These are phyloP conservation scores for Aphanomyces stellatus DNA, from an alignment of 352 stramenopile genomes.

Conservation along the genomic window DNA sequence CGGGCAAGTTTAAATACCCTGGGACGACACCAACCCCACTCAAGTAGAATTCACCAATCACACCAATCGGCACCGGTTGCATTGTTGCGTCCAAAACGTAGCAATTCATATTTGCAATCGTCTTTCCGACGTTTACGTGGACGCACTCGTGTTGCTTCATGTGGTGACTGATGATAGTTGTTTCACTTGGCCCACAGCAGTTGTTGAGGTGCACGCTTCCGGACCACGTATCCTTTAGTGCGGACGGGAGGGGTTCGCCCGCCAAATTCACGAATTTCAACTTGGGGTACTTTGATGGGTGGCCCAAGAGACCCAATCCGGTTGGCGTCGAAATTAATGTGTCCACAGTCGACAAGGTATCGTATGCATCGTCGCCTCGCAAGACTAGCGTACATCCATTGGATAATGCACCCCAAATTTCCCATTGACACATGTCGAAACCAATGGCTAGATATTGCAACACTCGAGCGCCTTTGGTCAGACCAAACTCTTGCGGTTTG, in stretches of 20 bases:
- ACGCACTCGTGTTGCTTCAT: no score
- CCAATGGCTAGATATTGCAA: not conserved
- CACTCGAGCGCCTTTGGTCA: not conserved
- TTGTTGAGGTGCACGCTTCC: not conserved
- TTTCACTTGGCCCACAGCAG: not conserved
- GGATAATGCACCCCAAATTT: not conserved
- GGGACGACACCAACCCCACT: not conserved
- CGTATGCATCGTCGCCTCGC: not conserved
- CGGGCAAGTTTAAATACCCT: not conserved
- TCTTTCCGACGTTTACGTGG: constrained; percentile 44
- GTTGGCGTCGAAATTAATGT: not conserved
- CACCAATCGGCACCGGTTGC: not conserved
- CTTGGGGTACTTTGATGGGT: not conserved
- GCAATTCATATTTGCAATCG: constrained; percentile 55
- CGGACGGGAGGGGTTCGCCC: not conserved
- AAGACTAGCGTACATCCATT: not conserved
- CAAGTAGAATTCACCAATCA: not conserved
- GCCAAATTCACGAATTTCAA: not conserved
- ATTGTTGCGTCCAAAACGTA: constrained; percentile 55
- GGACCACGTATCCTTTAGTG: not conserved
- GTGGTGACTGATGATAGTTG: not conserved
- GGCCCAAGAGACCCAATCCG: not conserved
- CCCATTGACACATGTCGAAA: not conserved
- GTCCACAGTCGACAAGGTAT: not conserved
- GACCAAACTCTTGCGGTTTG: not conserved